Conservation (phyloP, 306 rosid genomes). For the Phaseolus lunatus region DNA sequence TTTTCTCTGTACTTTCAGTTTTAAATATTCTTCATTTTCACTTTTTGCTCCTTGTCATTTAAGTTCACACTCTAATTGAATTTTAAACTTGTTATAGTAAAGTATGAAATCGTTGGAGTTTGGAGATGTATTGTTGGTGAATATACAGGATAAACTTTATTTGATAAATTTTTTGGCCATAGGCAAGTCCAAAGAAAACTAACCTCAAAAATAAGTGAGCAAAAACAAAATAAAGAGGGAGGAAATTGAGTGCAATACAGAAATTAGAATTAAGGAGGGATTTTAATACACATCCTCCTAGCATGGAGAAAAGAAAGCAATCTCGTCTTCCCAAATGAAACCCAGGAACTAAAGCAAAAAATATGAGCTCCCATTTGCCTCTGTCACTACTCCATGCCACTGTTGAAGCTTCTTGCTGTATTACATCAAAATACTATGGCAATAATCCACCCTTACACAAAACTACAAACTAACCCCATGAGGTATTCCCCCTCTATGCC, state of each 20-base stretch:
- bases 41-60: conserved; percentile 9
- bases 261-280: background rate
- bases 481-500: background rate
- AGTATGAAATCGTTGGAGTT: conserved; percentile 11
- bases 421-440: background rate
- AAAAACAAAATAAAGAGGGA: background rate
- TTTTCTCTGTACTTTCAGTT: conserved; percentile 11
- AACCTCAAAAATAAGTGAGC: background rate
- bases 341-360: background rate
- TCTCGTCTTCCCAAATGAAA: background rate
- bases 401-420: background rate
- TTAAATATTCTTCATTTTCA: conserved; percentile 15
- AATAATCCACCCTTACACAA: background rate
- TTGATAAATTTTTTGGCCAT: background rate
- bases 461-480: background rate
- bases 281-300: background rate
- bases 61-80: conserved; percentile 21
- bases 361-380: background rate
- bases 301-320: background rate
- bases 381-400: background rate
- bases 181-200: background rate
- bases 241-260: background rate
- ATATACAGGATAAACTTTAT: background rate
- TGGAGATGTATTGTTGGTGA: background rate
- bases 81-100: conserved; percentile 22